Evolutionary conservation across 2,329 filamentous ascomycete genomes (phyloP), one percentile per base, ranked within the genome.

Genomic region (Colletotrichum tropicicola): DNA sequence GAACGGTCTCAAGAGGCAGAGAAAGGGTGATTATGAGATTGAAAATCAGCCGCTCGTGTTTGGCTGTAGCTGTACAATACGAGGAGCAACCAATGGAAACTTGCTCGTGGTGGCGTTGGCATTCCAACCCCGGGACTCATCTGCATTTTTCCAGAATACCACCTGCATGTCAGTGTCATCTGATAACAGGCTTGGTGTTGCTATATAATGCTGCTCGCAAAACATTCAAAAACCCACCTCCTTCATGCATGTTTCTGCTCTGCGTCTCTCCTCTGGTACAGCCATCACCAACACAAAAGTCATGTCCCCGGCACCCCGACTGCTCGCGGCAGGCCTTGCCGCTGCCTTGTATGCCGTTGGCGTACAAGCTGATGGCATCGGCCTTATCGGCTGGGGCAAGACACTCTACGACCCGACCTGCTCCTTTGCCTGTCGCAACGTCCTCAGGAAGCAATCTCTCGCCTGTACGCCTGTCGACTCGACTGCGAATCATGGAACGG

Each of bases 391-490:
- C 21, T 62, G 56, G 48, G 65, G 60, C 57, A 58, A 61, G 27
- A 53, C 10, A 2, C 56, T 68, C 23, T 68, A 68, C 48, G 35
- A 49, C 15, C 73, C 74, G 4, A 67, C 69, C 12, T 77, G 75
- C 47, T 72, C 75, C 12, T 76, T 71, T 45, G 68, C 71, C 13
- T 75, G 74, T 48, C 68, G 68, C 2, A 69, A 67, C 25, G 58
- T 59, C 28, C 59, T 73, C 47, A 66, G 67, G 45, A 68, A 67
- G n/a, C 53, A 55, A 37, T 63, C 68, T n/a, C 66, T 73, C 4
- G 66, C 69, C 48, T 74, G 72, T 60, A 69, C 70, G 12, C 65
- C 55, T 13, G 52, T 32, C 6, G 51, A 55, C 30, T 43, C 59
- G 27, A 35, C 19, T 8, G 21, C 25, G n/a, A 62, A 49, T 21